Conservation (phyloP, 768 basidiomycete genomes). For the Omphalotus guepiniiformis region DNA sequence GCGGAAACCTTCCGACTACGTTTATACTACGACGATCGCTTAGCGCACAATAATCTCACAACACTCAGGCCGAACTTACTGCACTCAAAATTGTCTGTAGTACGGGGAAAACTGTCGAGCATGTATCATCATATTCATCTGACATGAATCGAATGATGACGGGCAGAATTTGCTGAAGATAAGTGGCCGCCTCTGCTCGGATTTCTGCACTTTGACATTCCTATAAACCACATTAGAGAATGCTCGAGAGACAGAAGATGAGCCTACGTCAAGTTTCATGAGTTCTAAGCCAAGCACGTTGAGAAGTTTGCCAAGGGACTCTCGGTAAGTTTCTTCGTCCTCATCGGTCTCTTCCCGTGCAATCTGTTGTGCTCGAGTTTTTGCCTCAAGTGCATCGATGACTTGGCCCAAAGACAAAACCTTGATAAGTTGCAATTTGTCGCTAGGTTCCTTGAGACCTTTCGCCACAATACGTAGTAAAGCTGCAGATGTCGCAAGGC, state of each 20-base stretch:
- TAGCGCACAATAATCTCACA: background rate
- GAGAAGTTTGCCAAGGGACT: conserved; percentile 80
- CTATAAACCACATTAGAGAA: conserved; percentile 27
- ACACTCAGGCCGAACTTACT: conserved; percentile 44
- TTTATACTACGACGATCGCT: conserved; percentile 67
- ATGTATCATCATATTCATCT: conserved; percentile 88
- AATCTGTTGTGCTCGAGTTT: conserved; percentile 63
- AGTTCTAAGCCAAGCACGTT: conserved; percentile 81
- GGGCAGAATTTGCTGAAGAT: conserved; percentile 69
- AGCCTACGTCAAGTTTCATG: conserved; percentile 59
- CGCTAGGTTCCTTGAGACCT: conserved; percentile 86
- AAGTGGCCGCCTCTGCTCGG: conserved; percentile 55
- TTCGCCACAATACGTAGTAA: conserved; percentile 84
- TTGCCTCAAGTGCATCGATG: conserved; percentile 73
- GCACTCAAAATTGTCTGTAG: conserved; percentile 68
- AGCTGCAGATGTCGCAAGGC: conserved; percentile 77
- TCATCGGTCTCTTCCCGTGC: conserved; percentile 71
- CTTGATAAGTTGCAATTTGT: conserved; percentile 87
- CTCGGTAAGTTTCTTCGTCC: conserved; percentile 85
- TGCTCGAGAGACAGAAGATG: conserved; percentile 4
- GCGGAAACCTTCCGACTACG: conserved; percentile 56
- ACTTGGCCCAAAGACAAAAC: conserved; percentile 84
- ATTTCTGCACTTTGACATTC: conserved; percentile 57
- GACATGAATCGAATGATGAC: conserved; percentile 85
- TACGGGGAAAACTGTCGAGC: conserved; percentile 78